Percentiles rank a stretch among this genome's conserved stretches.
These are phyloP conservation scores for Sugiyamaella marilandica DNA, from an alignment of 805 yeast genomes.

Conservation along the genomic window DNA sequence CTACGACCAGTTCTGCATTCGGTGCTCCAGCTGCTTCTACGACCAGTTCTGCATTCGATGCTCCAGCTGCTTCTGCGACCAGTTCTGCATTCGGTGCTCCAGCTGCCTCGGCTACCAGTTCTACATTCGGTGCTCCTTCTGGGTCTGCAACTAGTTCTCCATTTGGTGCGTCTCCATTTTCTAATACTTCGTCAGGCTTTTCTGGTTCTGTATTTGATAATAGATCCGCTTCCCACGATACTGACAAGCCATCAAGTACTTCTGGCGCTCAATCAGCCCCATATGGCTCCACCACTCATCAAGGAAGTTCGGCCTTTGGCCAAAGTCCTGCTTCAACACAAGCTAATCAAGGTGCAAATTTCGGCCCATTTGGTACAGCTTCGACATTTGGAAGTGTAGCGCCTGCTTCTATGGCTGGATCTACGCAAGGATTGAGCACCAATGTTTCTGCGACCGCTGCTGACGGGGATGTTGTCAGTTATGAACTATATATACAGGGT, in stretches of 20 bases:
- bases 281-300: too few species aligned
- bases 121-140: conserved; percentile 9
- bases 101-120: neutral
- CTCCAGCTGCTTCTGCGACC: too few species aligned
- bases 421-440: too few species aligned
- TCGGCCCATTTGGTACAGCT: too few species aligned
- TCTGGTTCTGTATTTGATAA: neutral
- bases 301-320: conserved; percentile 9
- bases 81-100: neutral
- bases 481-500: conserved; percentile 33
- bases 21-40: neutral
- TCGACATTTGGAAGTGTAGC: too few species aligned
- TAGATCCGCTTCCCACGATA: too few species aligned
- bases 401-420: neutral
- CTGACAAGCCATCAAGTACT: too few species aligned
- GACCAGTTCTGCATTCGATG: conserved; percentile 26
- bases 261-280: too few species aligned
- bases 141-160: neutral
- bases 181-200: neutral
- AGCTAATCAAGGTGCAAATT: too few species aligned
- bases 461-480: neutral
- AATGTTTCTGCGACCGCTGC: neutral
- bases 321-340: neutral
- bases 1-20: neutral
- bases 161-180: neutral